Base-by-base conservation (phyloP, 441 rosid species). In the Melastoma candidum region DNA sequence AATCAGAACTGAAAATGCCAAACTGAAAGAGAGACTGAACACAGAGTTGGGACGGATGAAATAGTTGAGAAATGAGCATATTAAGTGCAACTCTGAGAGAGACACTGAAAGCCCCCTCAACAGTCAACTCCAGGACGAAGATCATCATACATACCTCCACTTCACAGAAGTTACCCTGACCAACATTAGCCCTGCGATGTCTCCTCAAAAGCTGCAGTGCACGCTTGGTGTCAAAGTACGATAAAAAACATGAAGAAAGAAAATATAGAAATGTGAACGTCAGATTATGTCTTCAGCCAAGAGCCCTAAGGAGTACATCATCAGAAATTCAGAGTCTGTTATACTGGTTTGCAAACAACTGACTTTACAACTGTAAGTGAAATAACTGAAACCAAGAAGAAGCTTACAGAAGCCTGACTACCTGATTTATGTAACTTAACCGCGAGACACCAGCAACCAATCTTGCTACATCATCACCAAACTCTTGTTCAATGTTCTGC, bases 371-470 rank as follows among this genome's bases (percentile, higher is more conserved):
- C n/a, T n/a, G 27, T n/a, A 36, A 60, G 51, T 12, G 26, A 11
- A 48, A 48, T 26, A 44, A 46, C 41, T n/a, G 26, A 41, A n/a
- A 55, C 2, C 11, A 54, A 26, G 12, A 53, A 32, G 25, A 47
- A 12, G n/a, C 32, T 11, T 8, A 29, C 50, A 45, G n/a, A 52
- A 59, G 48, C 6, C 46, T 55, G 36, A 36, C 47, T 68, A 84
- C 93, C 93, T 84, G 88, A 74, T 81, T 81, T 54, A 81, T 68
- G 44, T 66, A 73, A 63, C 93, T 84, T 67, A 84, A 66, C 66
- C 82, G 71, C 68, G 93, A 84, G 54, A 81, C 86, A 57, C 86
- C 80, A 63, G 81, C 82, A 24, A 84, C 86, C 66, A 84, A 69
- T 68, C 71, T 77, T 44, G 74, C 74, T 39, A 84, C 88, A 63